A percentile compares a stretch with the other conserved stretches of the same genome.
Evolutionary conservation across 129 eudicot species (phyloP).

Genomic region (Artemisia argyi): DNA sequence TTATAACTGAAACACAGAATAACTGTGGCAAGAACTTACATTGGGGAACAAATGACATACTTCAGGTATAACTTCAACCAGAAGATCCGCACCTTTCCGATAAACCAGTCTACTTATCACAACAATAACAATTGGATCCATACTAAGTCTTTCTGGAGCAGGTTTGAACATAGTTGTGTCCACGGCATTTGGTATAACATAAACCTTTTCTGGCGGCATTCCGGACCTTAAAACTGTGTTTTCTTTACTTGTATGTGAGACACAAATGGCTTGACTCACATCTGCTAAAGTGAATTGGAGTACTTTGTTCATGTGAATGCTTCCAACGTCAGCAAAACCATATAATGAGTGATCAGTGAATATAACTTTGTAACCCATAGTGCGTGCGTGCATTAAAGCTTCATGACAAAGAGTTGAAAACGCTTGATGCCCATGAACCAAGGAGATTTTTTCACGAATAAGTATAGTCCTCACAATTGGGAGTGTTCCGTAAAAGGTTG

Average conservation of each 20-base stretch:
- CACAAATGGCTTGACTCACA: conserved; percentile 95
- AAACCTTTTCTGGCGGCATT: conserved; percentile 88
- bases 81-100: conserved; percentile 94
- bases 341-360: conserved; percentile 99
- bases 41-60: conserved; percentile 88
- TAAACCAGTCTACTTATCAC: conserved; percentile 97
- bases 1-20: neutral
- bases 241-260: conserved; percentile 97
- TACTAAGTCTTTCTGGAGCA: conserved; percentile 64
- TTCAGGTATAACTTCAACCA: conserved; percentile 99
- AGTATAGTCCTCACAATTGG: conserved; percentile 81
- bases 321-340: conserved; percentile 93
- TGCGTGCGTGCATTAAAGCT: conserved; percentile 95
- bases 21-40: conserved; percentile 51
- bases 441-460: conserved; percentile 76
- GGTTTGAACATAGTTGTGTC: conserved; percentile 98
- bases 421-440: conserved; percentile 98
- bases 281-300: conserved; percentile 94
- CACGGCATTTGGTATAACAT: conserved; percentile 95
- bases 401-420: conserved; percentile 98
- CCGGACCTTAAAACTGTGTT: conserved; percentile 95
- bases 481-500: conserved; percentile 89
- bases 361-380: conserved; percentile 96
- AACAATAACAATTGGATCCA: conserved; percentile 74
- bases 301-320: conserved; percentile 97